phyloP scores from a whole-genome alignment of 768 basidiomycete genomes.

The Agrocybe praecox region DNA sequence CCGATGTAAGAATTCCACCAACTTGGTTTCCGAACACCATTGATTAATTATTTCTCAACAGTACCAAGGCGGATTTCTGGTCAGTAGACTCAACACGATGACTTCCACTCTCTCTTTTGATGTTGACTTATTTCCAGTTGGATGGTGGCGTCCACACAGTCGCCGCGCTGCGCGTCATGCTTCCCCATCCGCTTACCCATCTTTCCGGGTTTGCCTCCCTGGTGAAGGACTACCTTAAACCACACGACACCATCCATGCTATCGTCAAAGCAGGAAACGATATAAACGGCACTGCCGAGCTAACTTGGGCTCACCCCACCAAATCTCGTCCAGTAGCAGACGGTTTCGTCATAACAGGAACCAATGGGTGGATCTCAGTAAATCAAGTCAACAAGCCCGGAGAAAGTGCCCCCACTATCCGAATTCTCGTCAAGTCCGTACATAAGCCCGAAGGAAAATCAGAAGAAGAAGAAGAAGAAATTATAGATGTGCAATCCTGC shows the following conservation, averaged over 20 bases:
- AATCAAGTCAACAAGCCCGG: constrained; percentile 31
- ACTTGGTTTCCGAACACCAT: constrained; percentile 3
- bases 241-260: constrained; percentile 78
- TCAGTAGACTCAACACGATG: constrained; percentile 39
- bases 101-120: neutral
- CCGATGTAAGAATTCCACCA: constrained; percentile 56
- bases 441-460: constrained; percentile 37
- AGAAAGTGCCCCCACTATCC: constrained; percentile 24
- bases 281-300: constrained; percentile 60
- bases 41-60: constrained; percentile 25
- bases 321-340: constrained; percentile 37
- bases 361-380: constrained; percentile 60
- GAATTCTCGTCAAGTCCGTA: constrained; percentile 40
- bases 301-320: constrained; percentile 65
- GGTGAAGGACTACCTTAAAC: constrained; percentile 70
- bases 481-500: constrained; percentile 46
- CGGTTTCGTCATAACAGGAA: constrained; percentile 59
- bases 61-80: constrained; percentile 85
- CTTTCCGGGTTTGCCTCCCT: constrained; percentile 70
- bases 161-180: constrained; percentile 62
- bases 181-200: constrained; percentile 52
- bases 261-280: constrained; percentile 50
- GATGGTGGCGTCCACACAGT: constrained; percentile 81
- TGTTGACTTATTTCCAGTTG: constrained; percentile 41
- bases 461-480: constrained; percentile 48